phyloP scores from a whole-genome alignment of 257 asterid genomes.

The Haberlea rhodopensis region DNA sequence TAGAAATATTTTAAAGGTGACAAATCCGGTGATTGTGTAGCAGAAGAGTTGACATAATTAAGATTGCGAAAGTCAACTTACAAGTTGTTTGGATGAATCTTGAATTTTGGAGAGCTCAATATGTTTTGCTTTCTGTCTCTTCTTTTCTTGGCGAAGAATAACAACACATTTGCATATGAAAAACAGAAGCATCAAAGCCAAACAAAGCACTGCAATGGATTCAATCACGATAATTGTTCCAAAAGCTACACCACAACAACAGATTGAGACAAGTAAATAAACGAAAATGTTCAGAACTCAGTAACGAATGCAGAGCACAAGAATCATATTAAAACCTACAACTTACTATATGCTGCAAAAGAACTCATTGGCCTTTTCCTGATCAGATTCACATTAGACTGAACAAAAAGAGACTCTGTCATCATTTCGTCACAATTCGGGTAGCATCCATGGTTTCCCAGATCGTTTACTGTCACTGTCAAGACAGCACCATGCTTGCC shows the following conservation, averaged over 20 bases:
- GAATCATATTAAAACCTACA: background rate
- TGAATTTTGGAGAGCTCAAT: constrained; percentile 43
- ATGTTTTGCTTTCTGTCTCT: constrained; percentile 33
- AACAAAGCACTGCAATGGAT: constrained; percentile 46
- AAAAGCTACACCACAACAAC: constrained; percentile 45
- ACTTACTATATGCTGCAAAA: constrained; percentile 67
- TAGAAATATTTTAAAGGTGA: too few relatives aligned
- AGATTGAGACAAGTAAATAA: too few relatives aligned
- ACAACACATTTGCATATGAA: constrained; percentile 69
- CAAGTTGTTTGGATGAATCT: constrained; percentile 30
- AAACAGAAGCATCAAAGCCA: constrained; percentile 56
- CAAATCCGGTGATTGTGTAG: too few relatives aligned
- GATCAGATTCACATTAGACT: constrained; percentile 53
- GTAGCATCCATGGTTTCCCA: constrained; percentile 90
- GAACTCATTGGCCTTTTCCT: constrained; percentile 61
- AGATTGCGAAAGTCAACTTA: constrained; percentile 26
- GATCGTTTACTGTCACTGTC: constrained; percentile 65
- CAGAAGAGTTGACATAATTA: background rate
- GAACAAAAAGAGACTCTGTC: constrained; percentile 58
- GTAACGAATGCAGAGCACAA: background rate
- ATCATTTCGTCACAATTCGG: constrained; percentile 58
- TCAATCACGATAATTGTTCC: constrained; percentile 68
- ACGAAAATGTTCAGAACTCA: background rate
- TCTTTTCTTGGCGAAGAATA: constrained; percentile 56
- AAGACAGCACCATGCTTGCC: constrained; percentile 59